Conservation (phyloP, 176 grass and related monocot species). For the Puccinellia tenuiflora region DNA sequence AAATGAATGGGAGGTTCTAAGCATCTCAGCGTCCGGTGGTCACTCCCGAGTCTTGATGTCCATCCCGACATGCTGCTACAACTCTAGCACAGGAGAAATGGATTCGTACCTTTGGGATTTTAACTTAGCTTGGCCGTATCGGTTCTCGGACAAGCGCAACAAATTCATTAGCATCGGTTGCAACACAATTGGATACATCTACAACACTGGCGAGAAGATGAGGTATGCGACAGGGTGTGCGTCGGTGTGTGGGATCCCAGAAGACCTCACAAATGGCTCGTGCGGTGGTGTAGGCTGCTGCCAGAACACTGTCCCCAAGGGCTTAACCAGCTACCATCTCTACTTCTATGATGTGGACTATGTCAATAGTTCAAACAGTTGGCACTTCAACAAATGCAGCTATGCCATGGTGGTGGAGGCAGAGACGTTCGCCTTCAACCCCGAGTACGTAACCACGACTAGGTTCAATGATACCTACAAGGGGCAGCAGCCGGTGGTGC, state of each 20-base stretch:
- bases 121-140: neutral
- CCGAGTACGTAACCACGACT: neutral
- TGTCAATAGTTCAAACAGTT: neutral
- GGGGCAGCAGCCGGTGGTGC: neutral
- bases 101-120: rapidly evolving
- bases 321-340: neutral
- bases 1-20: neutral
- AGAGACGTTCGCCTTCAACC: neutral
- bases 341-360: neutral
- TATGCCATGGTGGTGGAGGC: neutral
- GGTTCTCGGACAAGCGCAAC: neutral
- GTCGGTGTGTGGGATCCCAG: neutral
- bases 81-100: neutral
- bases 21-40: neutral
- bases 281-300: constrained; percentile 10
- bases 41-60: neutral
- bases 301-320: neutral
- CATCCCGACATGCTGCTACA: neutral
- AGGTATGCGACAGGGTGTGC: neutral
- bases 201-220: neutral
- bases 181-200: constrained; percentile 16
- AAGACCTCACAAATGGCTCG: neutral
- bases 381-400: neutral
- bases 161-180: constrained; percentile 20
- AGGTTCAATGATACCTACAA: neutral